phyloP scores from a whole-genome alignment of 768 basidiomycete genomes.

The Lyophyllum shimeji region DNA sequence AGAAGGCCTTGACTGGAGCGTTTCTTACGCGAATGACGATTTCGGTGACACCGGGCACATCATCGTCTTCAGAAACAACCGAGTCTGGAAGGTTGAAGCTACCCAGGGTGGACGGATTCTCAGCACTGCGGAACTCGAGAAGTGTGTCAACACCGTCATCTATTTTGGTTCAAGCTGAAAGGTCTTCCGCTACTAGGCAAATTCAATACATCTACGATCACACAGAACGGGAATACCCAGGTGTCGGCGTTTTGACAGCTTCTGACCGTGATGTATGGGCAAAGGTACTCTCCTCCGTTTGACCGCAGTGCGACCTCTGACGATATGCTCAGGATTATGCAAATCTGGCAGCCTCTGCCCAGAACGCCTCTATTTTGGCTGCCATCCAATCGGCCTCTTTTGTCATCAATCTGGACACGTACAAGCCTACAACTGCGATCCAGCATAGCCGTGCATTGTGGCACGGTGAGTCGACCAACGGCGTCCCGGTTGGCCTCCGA shows the following conservation, averaged over 20 bases:
- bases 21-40: slow-evolving; percentile 62
- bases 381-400: slow-evolving; percentile 87
- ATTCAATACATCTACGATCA: slow-evolving; percentile 70
- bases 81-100: slow-evolving; percentile 79
- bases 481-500: slow-evolving; percentile 54
- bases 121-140: slow-evolving; percentile 63
- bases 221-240: slow-evolving; percentile 62
- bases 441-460: slow-evolving; percentile 73
- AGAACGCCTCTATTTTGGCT: slow-evolving; percentile 65
- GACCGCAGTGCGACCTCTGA: neutral
- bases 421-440: slow-evolving; percentile 46
- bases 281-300: slow-evolving; percentile 45
- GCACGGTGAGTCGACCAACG: slow-evolving; percentile 68
- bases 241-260: slow-evolving; percentile 75
- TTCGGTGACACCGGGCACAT: slow-evolving; percentile 72
- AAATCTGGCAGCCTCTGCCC: slow-evolving; percentile 53
- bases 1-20: slow-evolving; percentile 75
- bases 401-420: slow-evolving; percentile 75
- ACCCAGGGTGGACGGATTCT: slow-evolving; percentile 54
- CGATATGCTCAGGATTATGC: slow-evolving; percentile 53
- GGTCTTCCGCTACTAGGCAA: slow-evolving; percentile 44
- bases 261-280: slow-evolving; percentile 89
- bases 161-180: neutral
- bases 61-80: slow-evolving; percentile 81
- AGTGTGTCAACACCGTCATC: slow-evolving; percentile 34